These are phyloP conservation scores for Paraglomus occultum DNA, from an alignment of 192 early-diverging fungal species.

Conservation along the genomic window DNA sequence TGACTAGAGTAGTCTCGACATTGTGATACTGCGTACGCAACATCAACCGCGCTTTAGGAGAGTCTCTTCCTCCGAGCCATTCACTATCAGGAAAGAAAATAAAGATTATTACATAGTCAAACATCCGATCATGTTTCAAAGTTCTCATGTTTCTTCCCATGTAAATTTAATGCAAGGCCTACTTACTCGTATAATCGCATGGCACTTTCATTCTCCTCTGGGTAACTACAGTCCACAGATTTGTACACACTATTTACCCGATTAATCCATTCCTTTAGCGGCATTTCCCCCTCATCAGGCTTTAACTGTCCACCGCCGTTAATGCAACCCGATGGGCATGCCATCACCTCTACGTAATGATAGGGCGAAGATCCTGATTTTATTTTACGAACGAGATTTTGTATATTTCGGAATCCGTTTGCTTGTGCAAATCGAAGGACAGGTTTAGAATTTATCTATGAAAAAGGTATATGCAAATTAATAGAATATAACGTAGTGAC, in stretches of 20 bases:
- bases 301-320: slow-evolving; percentile 97
- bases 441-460: slow-evolving; percentile 47
- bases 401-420: slow-evolving; percentile 97
- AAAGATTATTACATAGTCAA: not conserved
- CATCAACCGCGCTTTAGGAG: slow-evolving; percentile 53
- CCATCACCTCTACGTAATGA: slow-evolving; percentile 96
- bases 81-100: slow-evolving; percentile 45
- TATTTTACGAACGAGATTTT: slow-evolving; percentile 96
- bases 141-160: too few relatives aligned
- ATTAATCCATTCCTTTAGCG: slow-evolving; percentile 74
- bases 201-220: slow-evolving; percentile 66
- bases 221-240: slow-evolving; percentile 48
- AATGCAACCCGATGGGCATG: slow-evolving; percentile 95
- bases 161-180: too few relatives aligned
- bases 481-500: too few relatives aligned
- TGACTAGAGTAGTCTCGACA: slow-evolving; percentile 67
- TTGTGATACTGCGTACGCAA: slow-evolving; percentile 88
- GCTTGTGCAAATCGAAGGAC: slow-evolving; percentile 79
- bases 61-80: slow-evolving; percentile 78
- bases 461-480: slow-evolving; percentile 5
- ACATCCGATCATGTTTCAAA: not conserved
- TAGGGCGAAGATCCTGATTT: slow-evolving; percentile 73
- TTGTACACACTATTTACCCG: slow-evolving; percentile 68
- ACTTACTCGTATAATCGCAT: slow-evolving; percentile 60
- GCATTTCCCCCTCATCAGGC: slow-evolving; percentile 40